Conservation (phyloP, 1,139 yeast species). For the Yamadazyma epiphylla region DNA sequence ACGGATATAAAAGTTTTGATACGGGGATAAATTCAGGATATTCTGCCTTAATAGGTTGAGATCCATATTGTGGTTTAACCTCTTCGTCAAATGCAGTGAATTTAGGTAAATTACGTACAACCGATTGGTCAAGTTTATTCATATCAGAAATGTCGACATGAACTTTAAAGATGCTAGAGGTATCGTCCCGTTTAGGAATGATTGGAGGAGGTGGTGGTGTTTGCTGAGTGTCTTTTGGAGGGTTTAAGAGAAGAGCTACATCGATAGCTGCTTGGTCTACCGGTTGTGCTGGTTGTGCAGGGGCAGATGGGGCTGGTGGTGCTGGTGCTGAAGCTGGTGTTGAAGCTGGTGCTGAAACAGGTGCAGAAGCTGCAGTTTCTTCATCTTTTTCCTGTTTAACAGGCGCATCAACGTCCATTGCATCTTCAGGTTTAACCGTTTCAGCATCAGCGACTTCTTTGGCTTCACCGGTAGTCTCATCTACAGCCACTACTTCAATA, state of each 20-base stretch:
- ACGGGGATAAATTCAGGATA: constrained; percentile 28
- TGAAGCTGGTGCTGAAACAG: neutral
- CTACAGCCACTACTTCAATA: neutral
- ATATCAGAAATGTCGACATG: constrained; percentile 50
- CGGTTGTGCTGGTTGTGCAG: constrained; percentile 6
- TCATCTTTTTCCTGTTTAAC: constrained; percentile 7
- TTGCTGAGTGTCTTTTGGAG: neutral
- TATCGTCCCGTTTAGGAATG: constrained; percentile 10
- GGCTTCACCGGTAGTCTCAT: constrained; percentile 6
- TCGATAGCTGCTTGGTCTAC: constrained; percentile 3
- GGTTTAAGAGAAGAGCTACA: constrained; percentile 1
- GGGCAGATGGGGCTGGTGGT: constrained; percentile 1
- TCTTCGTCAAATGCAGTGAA: constrained; percentile 49
- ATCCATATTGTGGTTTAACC: constrained; percentile 13
- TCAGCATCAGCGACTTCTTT: constrained; percentile 4
- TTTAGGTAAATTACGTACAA: constrained; percentile 51
- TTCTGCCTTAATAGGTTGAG: constrained; percentile 20
- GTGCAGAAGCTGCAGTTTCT: constrained; percentile 6
- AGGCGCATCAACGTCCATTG: constrained; percentile 7
- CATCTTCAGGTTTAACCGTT: constrained; percentile 6
- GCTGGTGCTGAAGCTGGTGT: constrained; percentile 1
- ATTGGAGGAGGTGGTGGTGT: constrained; percentile 1
- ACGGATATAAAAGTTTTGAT: constrained; percentile 59
- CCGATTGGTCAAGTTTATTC: constrained; percentile 50
- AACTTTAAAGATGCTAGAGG: constrained; percentile 52